phyloP scores from a whole-genome alignment of 164 flowering plant genomes.

The Sextonia rubra region DNA sequence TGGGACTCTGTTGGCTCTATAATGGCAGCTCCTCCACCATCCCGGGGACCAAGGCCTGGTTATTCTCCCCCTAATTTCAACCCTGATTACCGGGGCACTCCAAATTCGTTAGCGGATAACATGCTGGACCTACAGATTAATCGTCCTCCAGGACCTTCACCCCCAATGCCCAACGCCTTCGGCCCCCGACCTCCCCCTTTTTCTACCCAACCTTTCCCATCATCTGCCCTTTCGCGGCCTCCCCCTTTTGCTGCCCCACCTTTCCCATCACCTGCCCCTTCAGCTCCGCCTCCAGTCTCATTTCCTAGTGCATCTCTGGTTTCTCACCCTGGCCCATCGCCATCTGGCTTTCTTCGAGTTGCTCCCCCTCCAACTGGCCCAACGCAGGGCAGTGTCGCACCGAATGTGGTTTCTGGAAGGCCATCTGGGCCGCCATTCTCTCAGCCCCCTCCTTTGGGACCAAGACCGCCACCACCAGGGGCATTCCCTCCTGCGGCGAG shows the following conservation, averaged over 20 bases:
- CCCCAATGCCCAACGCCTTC: conserved; percentile 32
- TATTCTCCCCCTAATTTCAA: conserved; percentile 51
- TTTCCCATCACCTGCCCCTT: not conserved
- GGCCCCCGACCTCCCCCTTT: conserved; percentile 49
- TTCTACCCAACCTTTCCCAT: conserved; percentile 16
- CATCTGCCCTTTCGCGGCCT: conserved; percentile 26
- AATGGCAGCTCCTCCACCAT: conserved; percentile 68
- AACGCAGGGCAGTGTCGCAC: conserved; percentile 29
- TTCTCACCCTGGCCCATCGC: conserved; percentile 30
- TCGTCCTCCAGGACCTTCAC: conserved; percentile 30
- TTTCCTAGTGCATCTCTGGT: conserved; percentile 23
- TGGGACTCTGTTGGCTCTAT: conserved; percentile 12
- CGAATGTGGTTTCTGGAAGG: conserved; percentile 37
- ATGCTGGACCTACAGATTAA: conserved; percentile 62
- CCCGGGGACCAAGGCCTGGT: conserved; percentile 65
- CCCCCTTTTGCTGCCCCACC: conserved; percentile 35
- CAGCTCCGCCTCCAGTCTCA: conserved; percentile 19
- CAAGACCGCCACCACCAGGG: conserved; percentile 41
- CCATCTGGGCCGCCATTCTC: conserved; percentile 46
- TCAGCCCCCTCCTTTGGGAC: conserved; percentile 43
- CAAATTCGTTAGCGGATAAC: conserved; percentile 46
- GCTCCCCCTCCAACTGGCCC: conserved; percentile 27
- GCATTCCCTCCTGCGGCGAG: conserved; percentile 32
- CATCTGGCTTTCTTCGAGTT: conserved; percentile 31
- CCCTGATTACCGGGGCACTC: conserved; percentile 40